Percentiles rank a stretch among this genome's conserved stretches.
phyloP scores from a whole-genome alignment of 2,329 filamentous ascomycete species.

The Dendrostoma leiphaemia region DNA sequence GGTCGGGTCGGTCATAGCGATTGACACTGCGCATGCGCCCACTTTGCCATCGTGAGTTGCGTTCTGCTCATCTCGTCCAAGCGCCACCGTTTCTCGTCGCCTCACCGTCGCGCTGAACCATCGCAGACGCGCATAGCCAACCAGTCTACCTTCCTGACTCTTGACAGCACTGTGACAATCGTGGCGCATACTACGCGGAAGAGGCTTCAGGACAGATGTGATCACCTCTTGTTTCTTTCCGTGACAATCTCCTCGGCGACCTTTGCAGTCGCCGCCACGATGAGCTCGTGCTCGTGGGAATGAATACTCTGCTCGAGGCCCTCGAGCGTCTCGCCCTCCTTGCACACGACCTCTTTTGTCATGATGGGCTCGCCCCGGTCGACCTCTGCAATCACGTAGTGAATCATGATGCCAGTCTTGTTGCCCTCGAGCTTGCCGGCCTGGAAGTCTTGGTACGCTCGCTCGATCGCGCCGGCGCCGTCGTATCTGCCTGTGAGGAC shows the following conservation, averaged over 20 bases:
- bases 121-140: too few relatives aligned
- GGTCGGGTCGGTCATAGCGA: not conserved
- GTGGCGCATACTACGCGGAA: too few relatives aligned
- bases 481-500: conserved; percentile 73
- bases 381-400: conserved; percentile 78
- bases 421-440: conserved; percentile 61
- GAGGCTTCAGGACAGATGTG: too few relatives aligned
- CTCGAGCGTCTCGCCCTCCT: conserved; percentile 61
- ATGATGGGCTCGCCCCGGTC: conserved; percentile 76
- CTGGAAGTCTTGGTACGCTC: conserved; percentile 72
- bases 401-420: conserved; percentile 83
- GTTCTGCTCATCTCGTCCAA: conserved; percentile 38
- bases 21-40: not conserved
- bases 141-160: too few relatives aligned
- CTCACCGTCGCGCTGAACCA: too few relatives aligned
- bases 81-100: not conserved
- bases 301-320: conserved; percentile 74
- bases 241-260: conserved; percentile 40
- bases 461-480: conserved; percentile 73
- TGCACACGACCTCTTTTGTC: conserved; percentile 64
- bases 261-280: conserved; percentile 69
- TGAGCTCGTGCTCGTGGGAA: conserved; percentile 70
- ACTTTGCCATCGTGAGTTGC: conserved; percentile 22
- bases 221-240: conserved; percentile 8
- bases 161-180: too few relatives aligned